A percentile compares a stretch with the other conserved stretches of the same genome.
Evolutionary conservation across 2,329 filamentous ascomycete genomes (phyloP).

Genomic region (Dendrostoma leiphaemia): DNA sequence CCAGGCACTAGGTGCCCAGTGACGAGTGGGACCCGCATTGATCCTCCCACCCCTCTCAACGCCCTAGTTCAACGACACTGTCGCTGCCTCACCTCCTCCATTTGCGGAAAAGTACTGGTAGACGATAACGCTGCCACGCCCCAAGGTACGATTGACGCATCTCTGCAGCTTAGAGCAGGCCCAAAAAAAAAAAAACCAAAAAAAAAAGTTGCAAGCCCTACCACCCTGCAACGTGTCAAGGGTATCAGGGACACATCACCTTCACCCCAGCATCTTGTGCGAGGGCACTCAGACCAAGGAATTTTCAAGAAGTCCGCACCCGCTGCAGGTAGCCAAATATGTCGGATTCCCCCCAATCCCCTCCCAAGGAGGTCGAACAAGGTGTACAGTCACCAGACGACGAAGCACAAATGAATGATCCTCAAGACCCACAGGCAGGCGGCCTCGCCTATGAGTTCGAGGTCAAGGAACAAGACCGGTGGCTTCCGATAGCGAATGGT

Average conservation of each 20-base stretch:
- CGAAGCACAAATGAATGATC: slow-evolving; percentile 90
- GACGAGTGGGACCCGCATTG: slow-evolving; percentile 34
- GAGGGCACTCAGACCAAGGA: slow-evolving; percentile 52
- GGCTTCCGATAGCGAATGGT: slow-evolving; percentile 99
- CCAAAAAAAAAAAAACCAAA: slow-evolving; percentile 21
- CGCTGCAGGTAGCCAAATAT: slow-evolving; percentile 79
- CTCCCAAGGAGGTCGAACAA: slow-evolving; percentile 93
- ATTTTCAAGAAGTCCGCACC: slow-evolving; percentile 61
- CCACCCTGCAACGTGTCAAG: slow-evolving; percentile 58
- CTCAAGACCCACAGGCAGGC: slow-evolving; percentile 73
- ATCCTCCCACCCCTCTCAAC: slow-evolving; percentile 29
- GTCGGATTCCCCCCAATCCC: slow-evolving; percentile 83
- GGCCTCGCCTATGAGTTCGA: slow-evolving; percentile 88
- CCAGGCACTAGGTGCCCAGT: slow-evolving; percentile 26
- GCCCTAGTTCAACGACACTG: slow-evolving; percentile 12
- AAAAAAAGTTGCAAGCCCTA: slow-evolving; percentile 49
- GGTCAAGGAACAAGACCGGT: slow-evolving; percentile 99
- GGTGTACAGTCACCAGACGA: slow-evolving; percentile 90
- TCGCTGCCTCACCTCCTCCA: slow-evolving; percentile 16
- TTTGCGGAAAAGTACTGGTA: slow-evolving; percentile 30
- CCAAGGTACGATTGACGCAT: slow-evolving; percentile 49
- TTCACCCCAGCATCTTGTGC: slow-evolving; percentile 50
- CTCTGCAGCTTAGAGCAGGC: slow-evolving; percentile 52
- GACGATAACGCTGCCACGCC: slow-evolving; percentile 28
- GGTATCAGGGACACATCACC: slow-evolving; percentile 55